Evolutionary conservation across 225 moss, liverwort and hornwort species (phyloP).

Genomic region (Takakia lepidozioides): DNA sequence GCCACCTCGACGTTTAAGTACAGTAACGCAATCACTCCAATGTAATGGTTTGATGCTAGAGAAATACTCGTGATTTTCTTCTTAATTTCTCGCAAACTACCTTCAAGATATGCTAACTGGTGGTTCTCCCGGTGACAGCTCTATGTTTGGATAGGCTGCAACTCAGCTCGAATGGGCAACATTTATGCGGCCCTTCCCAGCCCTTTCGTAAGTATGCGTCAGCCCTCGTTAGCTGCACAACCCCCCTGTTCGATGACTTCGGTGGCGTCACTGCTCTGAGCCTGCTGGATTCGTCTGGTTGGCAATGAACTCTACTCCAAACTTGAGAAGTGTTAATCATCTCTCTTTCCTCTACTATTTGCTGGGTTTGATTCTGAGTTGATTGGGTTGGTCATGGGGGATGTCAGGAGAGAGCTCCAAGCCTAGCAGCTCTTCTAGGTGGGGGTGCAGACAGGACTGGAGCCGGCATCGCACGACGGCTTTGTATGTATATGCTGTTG

Average conservation of each 20-base stretch:
- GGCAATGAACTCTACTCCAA: background rate
- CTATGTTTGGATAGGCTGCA: slow-evolving; percentile 91
- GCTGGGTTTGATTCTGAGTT: background rate
- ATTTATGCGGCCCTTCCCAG: slow-evolving; percentile 76
- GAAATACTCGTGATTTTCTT: too few relatives aligned
- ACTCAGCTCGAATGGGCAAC: slow-evolving; percentile 76
- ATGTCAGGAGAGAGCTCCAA: slow-evolving; percentile 67
- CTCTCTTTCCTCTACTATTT: background rate
- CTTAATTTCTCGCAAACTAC: too few relatives aligned
- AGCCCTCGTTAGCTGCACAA: background rate
- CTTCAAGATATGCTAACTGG: too few relatives aligned
- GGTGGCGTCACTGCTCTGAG: background rate
- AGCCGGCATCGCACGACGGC: slow-evolving; percentile 81
- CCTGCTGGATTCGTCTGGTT: background rate
- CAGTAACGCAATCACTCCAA: too few relatives aligned
- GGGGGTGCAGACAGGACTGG: slow-evolving; percentile 94
- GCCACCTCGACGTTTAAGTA: too few relatives aligned
- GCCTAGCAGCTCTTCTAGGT: slow-evolving; percentile 73
- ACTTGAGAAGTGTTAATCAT: too few relatives aligned
- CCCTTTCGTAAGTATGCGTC: slow-evolving; percentile 51
- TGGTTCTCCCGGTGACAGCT: slow-evolving; percentile 68
- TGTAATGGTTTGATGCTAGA: too few relatives aligned
- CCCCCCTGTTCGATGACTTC: background rate
- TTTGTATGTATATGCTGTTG: slow-evolving; percentile 63
- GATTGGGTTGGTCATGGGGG: background rate